Evolutionary conservation across 1,139 yeast genomes (phyloP), one percentile per base, ranked within the genome.

Genomic region (Blastobotrys niveus): DNA sequence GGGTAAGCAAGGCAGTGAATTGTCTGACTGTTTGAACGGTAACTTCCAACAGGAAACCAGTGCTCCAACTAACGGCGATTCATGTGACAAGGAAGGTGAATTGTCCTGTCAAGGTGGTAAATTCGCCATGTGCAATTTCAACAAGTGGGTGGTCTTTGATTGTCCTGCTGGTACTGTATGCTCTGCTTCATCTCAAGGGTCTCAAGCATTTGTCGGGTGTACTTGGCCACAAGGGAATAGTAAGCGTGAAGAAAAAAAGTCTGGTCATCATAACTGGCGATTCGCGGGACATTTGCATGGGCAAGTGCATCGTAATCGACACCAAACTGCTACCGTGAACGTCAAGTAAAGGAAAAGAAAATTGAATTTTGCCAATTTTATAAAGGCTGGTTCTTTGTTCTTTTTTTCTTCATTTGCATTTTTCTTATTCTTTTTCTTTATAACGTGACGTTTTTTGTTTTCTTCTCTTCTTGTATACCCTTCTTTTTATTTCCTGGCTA

Each of bases 91-190:
- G 5, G 72, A 69, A 32, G 81, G 81, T 41, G 70, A 68, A 10
- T 53, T 70, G 30, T 70, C 78, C 3, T 79, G 83, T 61, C 55
- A 67, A 14, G 64, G 66, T 49, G 81, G 79, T 40, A 52, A 65
- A 34, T 70, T 73, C 52, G 78, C 82, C 14, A 63, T 76, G 31
- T 79, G 84, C 62, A 69, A 74, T 55, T 68, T 64, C 54, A 77
- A 78, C 34, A 49, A 61, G 19, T 80, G 85, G 84, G 79, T 76
- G 15, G 57, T 57, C 20, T 69, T 71, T 56, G 68, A 62, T 33
- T 79, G 86, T 62, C 74, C 82, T 8, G 63, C 72, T 2, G 80
- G 82, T 38, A 78, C 84, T 4, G 68, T 75, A 2, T 79, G 85
- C 62, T 70, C 66, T 50, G 80, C 82, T 18, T 67, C 65, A 50